Base-by-base conservation (phyloP, 192 early-diverging fungal genomes). In the Gaertneriomyces sp. region DNA sequence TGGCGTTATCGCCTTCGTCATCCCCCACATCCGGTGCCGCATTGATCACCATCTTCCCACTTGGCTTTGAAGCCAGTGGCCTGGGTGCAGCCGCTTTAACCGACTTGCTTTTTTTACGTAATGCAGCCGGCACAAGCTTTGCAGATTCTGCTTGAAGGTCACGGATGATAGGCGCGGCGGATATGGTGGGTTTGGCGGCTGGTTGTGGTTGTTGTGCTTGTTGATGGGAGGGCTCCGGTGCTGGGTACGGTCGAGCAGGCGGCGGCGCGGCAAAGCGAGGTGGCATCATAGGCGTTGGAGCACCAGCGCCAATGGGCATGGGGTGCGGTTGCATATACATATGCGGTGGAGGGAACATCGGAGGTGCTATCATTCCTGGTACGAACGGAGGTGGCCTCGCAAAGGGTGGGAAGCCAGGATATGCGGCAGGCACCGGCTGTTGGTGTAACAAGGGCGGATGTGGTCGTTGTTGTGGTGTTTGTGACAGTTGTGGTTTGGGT, bases 101-200 rank as follows among this genome's bases (percentile, higher is more conserved):
- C 72, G 73, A 41, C 55, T 59, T 56, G 70, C 68, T 20, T 68
- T 84, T 87, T 57, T 79, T 61, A n/a, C 80, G 66, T 41, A 91
- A 63, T 4, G 81, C 72, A 12, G 83, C 72, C 0, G 91, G 91
- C 2, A 93, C 87, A 58, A 93, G 75, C 4, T 80, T 71, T 7
- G 85, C 82, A 39, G 90, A 70, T 73, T 93, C 91, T 60, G 91
- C 89, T 73, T 89, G 87, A 61, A 93, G 77, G 67, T 93, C 86
- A 53, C 91, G 84, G 57, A 91, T 80, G 61, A 88, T 77, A 14
- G 91, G 91, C 52, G 84, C 90, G 0, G 89, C 91, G 20, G 87
- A 79, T 14, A 93, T 85, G 14, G 87, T 85, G 51, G 65, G 41
- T 49, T 72, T 20, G 38, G 64, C 39, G 10, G 61, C 40, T 19